Base-by-base conservation (phyloP, 495 filamentous ascomycete species). In the Penicillium macrosclerotiorum region DNA sequence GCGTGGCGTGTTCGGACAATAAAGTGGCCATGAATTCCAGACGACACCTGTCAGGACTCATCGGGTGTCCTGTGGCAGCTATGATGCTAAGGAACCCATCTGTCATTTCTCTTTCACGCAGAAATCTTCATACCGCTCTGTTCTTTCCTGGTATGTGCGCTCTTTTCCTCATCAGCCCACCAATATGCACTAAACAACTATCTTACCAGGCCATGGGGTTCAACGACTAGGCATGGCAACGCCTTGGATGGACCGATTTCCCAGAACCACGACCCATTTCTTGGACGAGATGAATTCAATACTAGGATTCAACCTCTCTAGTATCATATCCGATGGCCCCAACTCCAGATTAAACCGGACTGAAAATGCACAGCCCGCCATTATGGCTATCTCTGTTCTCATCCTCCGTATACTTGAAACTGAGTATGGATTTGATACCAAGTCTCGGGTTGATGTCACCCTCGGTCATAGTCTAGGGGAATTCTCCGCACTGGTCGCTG, bases 401-500 rank as follows among this genome's bases (percentile, higher is more conserved):
- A 95, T 96, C 51, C 80, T 96, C 25, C 84, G 89, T 36, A 85
- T 98, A 43, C 78, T 98, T 38, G 89, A 97, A 64, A 64, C 80
- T 25, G 85, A 95, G 35, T 96, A 90, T 52, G 84, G 77, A 11
- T 95, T 97, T 64, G 68, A 82, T 33, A 78, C 79, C 6, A 62
- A 69, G 7, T 79, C 87, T 23, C 68, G 84, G 14, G 81, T 85
- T 2, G 86, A 95, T 61, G 80, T 92, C 23, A 88, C 88, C 0
- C 79, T 97, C 25, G 93, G 93, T 4, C 93, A 97, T 67, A 94
- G 89, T 2, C 73, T 98, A n/a, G 93, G 93, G 18, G 93, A 97
- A 58, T 97, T 95, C 57, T 86, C 93, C 7, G 90, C 92, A 1
- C 71, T 98, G 41, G 90, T 95, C 2, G 84, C 88, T 1, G 86